These are phyloP conservation scores for Streptanthus diversifolius DNA, from an alignment of 345 rosid genomes.

Conservation along the genomic window DNA sequence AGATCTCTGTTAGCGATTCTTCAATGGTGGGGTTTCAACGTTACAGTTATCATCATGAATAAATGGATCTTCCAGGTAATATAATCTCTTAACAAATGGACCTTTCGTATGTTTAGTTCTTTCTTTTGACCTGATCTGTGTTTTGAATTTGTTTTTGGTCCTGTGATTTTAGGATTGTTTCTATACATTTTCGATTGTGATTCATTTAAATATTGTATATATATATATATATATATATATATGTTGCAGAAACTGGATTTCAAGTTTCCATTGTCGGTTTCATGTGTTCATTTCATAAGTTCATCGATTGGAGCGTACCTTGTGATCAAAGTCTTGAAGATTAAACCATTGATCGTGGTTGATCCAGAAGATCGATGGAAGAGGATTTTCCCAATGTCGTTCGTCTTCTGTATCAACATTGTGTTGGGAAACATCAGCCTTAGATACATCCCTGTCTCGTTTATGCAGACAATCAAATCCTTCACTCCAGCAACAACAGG, in stretches of 20 bases:
- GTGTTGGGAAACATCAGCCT: slow-evolving; percentile 94
- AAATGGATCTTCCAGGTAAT: slow-evolving; percentile 98
- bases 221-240: background rate
- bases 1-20: slow-evolving; percentile 94
- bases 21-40: slow-evolving; percentile 98
- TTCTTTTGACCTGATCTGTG: slow-evolving; percentile 22
- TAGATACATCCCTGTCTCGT: slow-evolving; percentile 95
- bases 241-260: slow-evolving; percentile 79
- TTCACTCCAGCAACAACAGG: slow-evolving; percentile 99
- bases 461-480: slow-evolving; percentile 98
- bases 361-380: slow-evolving; percentile 96
- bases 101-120: background rate
- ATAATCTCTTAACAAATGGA: background rate
- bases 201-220: background rate
- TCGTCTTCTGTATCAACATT: slow-evolving; percentile 92
- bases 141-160: background rate
- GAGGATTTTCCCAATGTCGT: slow-evolving; percentile 96
- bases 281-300: slow-evolving; percentile 92
- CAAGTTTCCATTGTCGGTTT: slow-evolving; percentile 90
- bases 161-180: background rate
- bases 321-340: slow-evolving; percentile 79
- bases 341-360: slow-evolving; percentile 84
- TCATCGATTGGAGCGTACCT: slow-evolving; percentile 92
- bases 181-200: background rate
- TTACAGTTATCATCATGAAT: slow-evolving; percentile 97